Evolutionary conservation across 2,329 filamentous ascomycete species (phyloP).

Genomic region (Drechslerella dactyloides): DNA sequence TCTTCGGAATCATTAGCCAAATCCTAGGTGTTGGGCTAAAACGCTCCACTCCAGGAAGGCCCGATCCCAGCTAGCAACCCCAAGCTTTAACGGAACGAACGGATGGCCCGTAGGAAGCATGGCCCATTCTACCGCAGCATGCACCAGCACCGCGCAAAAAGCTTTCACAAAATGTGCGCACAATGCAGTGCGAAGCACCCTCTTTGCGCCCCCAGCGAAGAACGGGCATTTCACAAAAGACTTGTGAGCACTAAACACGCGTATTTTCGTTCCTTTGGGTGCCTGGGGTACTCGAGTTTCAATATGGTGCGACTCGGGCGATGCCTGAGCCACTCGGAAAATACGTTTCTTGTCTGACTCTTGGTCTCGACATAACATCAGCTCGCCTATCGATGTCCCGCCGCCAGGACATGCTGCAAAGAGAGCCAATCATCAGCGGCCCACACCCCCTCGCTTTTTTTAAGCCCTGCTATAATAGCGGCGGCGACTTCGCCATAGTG

Average conservation of each 20-base stretch:
- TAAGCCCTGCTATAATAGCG: not conserved
- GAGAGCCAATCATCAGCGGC: not conserved
- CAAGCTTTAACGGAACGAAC: constrained; percentile 41
- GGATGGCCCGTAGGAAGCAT: constrained; percentile 1
- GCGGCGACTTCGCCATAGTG: not conserved
- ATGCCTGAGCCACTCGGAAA: not conserved
- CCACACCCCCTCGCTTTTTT: not conserved
- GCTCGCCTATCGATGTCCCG: constrained; percentile 1
- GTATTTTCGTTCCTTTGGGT: constrained; percentile 3
- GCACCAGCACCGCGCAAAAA: not conserved
- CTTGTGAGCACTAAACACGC: not conserved
- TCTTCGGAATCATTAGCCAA: constrained; percentile 24
- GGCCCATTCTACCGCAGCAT: not conserved
- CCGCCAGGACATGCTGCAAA: constrained; percentile 3
- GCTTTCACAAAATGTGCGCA: not conserved
- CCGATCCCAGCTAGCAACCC: constrained; percentile 19
- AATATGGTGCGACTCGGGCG: not conserved
- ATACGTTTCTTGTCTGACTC: not conserved
- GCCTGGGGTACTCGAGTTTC: not conserved
- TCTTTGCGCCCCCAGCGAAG: not conserved
- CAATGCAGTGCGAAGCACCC: not conserved
- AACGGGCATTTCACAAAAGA: constrained; percentile 1
- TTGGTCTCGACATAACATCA: not conserved
- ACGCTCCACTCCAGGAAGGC: constrained; percentile 2
- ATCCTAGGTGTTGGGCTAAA: constrained; percentile 11